Evolutionary conservation across 306 rosid species (phyloP), one percentile per base, ranked within the genome.

Genomic region (Rubus parviflorus): DNA sequence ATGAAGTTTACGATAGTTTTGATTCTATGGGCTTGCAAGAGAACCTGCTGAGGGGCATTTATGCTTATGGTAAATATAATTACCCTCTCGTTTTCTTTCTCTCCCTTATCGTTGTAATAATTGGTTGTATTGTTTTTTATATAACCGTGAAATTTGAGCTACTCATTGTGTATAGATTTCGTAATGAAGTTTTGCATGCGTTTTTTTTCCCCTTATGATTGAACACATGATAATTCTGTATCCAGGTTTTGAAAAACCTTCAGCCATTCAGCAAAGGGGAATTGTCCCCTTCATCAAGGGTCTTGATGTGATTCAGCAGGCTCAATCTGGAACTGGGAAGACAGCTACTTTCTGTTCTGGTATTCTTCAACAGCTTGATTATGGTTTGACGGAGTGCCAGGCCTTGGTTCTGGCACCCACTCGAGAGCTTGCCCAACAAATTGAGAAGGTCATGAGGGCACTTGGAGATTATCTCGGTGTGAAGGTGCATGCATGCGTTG

Each of bases 371-470:
- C 94, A 91, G 81, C 91, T 91, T 73, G 94, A 91, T 74, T 89
- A 91, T 74, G 65, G 73, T 68, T 41, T 89, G 88, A 86, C 65
- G 0, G 91, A 89, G 23, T 91, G 94, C 77, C 94, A 91, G 75
- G 94, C 87, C 41, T 82, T 91, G 91, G 94, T 91, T 69, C 88
- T 91, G 0, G 94, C 92, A 23, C 97, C 97, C 15, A 91, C 97
- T 51, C 86, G 94, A 15, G 94, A 91, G 80, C 94, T 91, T 43
- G 94, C 97, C 49, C 97, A 89, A 81, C 92, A 91, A 82, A 91
- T 91, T 80, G 97, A 91, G 89, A 89, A 91, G 86, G 94, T 91
- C 71, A 91, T 91, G 92, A 89, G 97, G 42, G 94, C 97, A 4
- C 94, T 91, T 54, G 97, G 94, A 63, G 94, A 91, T 70, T 91